Percentiles rank a stretch among this genome's conserved stretches.
Evolutionary conservation across 441 rosid species (phyloP).

Genomic region (Euphorbia corollata): DNA sequence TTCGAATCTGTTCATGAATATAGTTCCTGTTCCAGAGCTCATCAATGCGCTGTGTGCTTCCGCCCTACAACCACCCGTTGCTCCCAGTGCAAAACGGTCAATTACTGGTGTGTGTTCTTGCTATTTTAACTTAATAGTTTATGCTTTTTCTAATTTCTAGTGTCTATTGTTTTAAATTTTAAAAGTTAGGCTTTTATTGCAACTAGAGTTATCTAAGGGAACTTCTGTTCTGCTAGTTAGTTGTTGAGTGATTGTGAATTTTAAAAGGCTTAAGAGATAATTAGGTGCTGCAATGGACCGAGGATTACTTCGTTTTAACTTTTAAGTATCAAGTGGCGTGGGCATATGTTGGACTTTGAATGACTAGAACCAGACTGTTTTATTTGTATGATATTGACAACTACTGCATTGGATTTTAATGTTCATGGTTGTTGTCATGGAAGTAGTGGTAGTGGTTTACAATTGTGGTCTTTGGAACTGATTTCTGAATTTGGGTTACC

Average conservation of each 20-base stretch:
- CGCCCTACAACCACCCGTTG: constrained; percentile 83
- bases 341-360: neutral
- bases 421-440: constrained; percentile 1
- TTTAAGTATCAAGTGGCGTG: neutral
- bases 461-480: neutral
- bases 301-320: neutral
- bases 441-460: neutral
- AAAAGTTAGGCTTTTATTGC: neutral
- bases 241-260: neutral
- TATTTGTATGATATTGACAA: neutral
- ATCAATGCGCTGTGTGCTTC: constrained; percentile 59
- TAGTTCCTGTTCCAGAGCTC: neutral
- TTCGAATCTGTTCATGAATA: constrained; percentile 15
- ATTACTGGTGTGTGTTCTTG: constrained; percentile 59
- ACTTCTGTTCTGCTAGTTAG: neutral
- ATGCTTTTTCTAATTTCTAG: neutral
- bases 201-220: neutral
- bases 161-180: neutral
- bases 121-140: constrained; percentile 4
- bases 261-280: no score
- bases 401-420: neutral
- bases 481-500: neutral
- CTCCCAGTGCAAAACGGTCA: constrained; percentile 76
- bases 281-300: neutral
- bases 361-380: neutral